Evolutionary conservation across 108 stramenopile genomes (phyloP).

Genomic region (Nannochloropsis gaditana): DNA sequence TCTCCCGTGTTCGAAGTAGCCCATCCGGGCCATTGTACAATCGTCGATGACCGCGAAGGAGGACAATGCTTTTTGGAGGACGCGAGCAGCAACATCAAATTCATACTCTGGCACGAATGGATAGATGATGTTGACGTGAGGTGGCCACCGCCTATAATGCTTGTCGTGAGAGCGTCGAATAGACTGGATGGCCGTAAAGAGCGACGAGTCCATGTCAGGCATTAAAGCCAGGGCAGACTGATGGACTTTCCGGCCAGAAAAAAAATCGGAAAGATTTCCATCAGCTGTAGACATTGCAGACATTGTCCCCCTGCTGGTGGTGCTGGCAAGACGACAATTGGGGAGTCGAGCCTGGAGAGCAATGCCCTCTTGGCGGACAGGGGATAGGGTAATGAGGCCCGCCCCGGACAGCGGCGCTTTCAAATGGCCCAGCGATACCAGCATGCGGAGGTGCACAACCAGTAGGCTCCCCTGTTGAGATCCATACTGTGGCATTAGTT

Average conservation of each 20-base stretch:
- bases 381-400: too few species aligned
- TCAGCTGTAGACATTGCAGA: too few species aligned
- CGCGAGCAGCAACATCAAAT: not conserved
- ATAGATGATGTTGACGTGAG: slow-evolving; percentile 4
- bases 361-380: too few species aligned
- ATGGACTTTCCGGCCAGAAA: not conserved
- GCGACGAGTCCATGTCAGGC: not conserved
- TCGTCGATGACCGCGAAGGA: not conserved
- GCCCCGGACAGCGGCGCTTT: too few species aligned
- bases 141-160: not conserved
- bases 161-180: not conserved
- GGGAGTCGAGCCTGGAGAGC: too few species aligned
- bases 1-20: not conserved
- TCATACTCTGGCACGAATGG: not conserved
- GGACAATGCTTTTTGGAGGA: not conserved
- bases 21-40: not conserved
- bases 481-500: too few species aligned
- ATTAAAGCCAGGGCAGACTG: not conserved
- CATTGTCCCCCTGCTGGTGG: too few species aligned
- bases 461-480: too few species aligned
- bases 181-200: not conserved
- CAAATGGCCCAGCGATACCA: too few species aligned
- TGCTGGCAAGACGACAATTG: too few species aligned
- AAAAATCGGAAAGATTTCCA: not conserved
- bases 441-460: too few species aligned